Evolutionary conservation across 306 rosid species (phyloP).

Genomic region (Medicago lupulina): DNA sequence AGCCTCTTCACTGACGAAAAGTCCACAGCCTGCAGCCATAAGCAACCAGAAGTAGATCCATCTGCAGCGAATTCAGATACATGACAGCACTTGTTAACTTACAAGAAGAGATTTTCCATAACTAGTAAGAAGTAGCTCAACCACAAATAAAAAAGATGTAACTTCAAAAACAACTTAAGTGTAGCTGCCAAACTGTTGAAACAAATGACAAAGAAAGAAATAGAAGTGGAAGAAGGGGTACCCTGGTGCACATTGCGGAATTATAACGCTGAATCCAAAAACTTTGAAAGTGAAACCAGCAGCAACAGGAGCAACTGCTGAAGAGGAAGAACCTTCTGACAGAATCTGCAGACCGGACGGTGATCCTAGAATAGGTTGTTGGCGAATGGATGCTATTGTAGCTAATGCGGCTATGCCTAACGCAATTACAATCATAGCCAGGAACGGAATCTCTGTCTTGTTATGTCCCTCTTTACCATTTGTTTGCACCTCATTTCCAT

Average conservation of each 20-base stretch:
- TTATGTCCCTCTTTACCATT: constrained; percentile 27
- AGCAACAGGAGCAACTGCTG: constrained; percentile 44
- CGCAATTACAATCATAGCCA: constrained; percentile 55
- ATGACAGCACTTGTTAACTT: not conserved
- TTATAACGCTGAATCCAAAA: constrained; percentile 56
- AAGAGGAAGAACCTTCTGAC: constrained; percentile 56
- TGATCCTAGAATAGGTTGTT: constrained; percentile 51
- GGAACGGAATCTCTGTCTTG: constrained; percentile 47
- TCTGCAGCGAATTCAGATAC: constrained; percentile 48
- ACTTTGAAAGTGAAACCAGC: constrained; percentile 57
- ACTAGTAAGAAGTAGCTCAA: too few species aligned
- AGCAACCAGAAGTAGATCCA: constrained; percentile 84
- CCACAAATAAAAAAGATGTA: too few species aligned
- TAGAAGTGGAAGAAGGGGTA: constrained; percentile 33
- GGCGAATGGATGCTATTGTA: constrained; percentile 54
- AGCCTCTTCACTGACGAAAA: constrained; percentile 80
- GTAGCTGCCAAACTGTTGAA: not conserved
- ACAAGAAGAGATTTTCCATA: too few species aligned
- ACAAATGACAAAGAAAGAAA: not conserved
- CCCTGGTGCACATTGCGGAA: constrained; percentile 75
- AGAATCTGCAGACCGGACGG: constrained; percentile 53
- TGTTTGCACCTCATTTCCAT: constrained; percentile 39
- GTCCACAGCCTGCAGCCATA: constrained; percentile 79
- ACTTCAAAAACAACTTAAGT: not conserved
- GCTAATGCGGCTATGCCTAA: constrained; percentile 61